These are phyloP conservation scores for Termitomyces sp. DNA, from an alignment of 768 basidiomycete genomes.

Conservation along the genomic window DNA sequence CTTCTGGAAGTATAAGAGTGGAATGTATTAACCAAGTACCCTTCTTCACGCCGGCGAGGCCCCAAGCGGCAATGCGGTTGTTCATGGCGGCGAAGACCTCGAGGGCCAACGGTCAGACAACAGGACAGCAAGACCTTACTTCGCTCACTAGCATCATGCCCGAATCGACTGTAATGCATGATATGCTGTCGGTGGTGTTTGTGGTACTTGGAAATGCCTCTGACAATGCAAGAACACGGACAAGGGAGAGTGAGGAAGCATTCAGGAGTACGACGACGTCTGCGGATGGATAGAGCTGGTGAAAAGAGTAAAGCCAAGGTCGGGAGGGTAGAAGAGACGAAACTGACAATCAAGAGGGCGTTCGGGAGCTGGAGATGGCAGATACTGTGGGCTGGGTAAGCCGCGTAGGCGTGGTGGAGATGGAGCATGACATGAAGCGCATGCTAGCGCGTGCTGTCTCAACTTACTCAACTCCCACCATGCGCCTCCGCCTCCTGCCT, in stretches of 20 bases:
- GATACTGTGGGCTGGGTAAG: slow-evolving; percentile 51
- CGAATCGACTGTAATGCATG: slow-evolving; percentile 67
- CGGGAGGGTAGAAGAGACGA: background rate
- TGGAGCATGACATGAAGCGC: slow-evolving; percentile 29
- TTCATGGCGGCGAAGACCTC: slow-evolving; percentile 75
- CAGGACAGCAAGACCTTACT: slow-evolving; percentile 5
- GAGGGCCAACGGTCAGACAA: slow-evolving; percentile 13
- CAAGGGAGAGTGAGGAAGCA: slow-evolving; percentile 60
- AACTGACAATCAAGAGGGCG: slow-evolving; percentile 58
- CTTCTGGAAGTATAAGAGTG: slow-evolving; percentile 62
- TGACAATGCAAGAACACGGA: slow-evolving; percentile 73
- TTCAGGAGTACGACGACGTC: slow-evolving; percentile 69
- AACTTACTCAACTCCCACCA: slow-evolving; percentile 7
- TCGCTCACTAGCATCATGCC: slow-evolving; percentile 70
- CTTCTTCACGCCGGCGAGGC: slow-evolving; percentile 60
- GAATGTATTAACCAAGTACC: slow-evolving; percentile 81
- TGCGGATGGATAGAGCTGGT: slow-evolving; percentile 69
- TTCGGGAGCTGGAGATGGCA: slow-evolving; percentile 55
- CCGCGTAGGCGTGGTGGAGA: slow-evolving; percentile 36
- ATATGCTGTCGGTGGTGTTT: slow-evolving; percentile 42
- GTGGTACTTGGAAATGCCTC: slow-evolving; percentile 72
- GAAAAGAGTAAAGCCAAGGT: slow-evolving; percentile 10
- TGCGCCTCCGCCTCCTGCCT: slow-evolving; percentile 16
- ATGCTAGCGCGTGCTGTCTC: background rate
- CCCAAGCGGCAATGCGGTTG: slow-evolving; percentile 73